Evolutionary conservation across 1,139 yeast genomes (phyloP), one percentile per base, ranked within the genome.

Genomic region (Lodderomyces oxycetoniae): DNA sequence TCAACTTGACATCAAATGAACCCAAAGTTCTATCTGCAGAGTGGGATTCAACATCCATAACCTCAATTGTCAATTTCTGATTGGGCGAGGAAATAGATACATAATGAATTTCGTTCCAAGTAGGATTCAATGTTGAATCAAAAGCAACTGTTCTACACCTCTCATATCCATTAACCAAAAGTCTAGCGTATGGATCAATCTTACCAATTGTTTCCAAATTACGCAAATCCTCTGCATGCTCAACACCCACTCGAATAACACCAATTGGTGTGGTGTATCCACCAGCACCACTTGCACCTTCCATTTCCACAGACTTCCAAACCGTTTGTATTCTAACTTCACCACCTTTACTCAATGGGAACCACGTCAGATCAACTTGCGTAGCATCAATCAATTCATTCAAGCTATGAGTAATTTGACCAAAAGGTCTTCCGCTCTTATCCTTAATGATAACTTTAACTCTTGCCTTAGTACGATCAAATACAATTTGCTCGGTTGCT

Each of bases 231-330:
- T 71, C 74, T 29, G 93, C 96, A 42, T 71, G 73, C 47, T 75
- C 75, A 42, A 91, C 58, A 46, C 78, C 74, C 36, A 91, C 69
- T 52, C 97, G 78, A 10, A 89, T 70, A 26, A 83, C 93, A 52
- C 98, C 98, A 53, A 89, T 81, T 35, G 98, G 98, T 41, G 89
- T 89, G 19, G 87, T 77, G 61, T 87, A 89, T 32, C 88, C 89
- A 47, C 83, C 78, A 16, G 84, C 63, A 45, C 87, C 88, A 34
- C 77, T 64, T 10, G 79, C 75, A 29, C 74, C 69, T 41, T 71
- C 74, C 49, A 89, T 63, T 24, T 74, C 79, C 28, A 89, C 95
- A 3, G 97, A 93, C 56, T 83, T 87, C 96, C 96, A 91, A 37
- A 67, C 62, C 21, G 93, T 77, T 12, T 71, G 61, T 35, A 91